A percentile compares a stretch with the other conserved stretches of the same genome.
Evolutionary conservation across 768 basidiomycete genomes (phyloP).

Genomic region (Dioszegia aurantiaca): DNA sequence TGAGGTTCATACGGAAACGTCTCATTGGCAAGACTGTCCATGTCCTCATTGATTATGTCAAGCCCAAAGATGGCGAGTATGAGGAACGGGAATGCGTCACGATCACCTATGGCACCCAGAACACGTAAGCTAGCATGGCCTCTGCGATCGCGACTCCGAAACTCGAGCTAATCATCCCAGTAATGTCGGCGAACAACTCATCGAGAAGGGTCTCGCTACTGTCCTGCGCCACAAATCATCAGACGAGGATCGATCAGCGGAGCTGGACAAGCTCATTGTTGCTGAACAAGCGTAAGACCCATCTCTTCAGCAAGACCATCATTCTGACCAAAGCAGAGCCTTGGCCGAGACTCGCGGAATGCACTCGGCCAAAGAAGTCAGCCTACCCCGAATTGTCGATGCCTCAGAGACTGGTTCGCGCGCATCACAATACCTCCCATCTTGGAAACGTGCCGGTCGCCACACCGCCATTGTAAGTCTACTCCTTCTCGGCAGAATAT

Average conservation of each 20-base stretch:
- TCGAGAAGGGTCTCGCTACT: constrained; percentile 87
- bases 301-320: constrained; percentile 4
- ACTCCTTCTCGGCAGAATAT: not conserved
- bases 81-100: constrained; percentile 92
- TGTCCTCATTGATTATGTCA: constrained; percentile 73
- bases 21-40: constrained; percentile 66
- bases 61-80: constrained; percentile 86
- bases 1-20: constrained; percentile 74
- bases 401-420: constrained; percentile 79
- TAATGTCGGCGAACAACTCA: constrained; percentile 85
- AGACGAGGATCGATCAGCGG: constrained; percentile 92
- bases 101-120: constrained; percentile 75
- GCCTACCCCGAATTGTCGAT: constrained; percentile 76
- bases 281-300: constrained; percentile 80
- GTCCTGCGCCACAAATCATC: constrained; percentile 89
- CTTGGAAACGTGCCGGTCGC: constrained; percentile 83
- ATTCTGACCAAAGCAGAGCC: constrained; percentile 60
- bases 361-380: constrained; percentile 86
- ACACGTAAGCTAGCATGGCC: constrained; percentile 59
- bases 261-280: constrained; percentile 91
- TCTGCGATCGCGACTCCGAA: constrained; percentile 7
- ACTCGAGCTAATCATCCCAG: no score
- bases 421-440: constrained; percentile 80
- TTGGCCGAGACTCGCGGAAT: constrained; percentile 73
- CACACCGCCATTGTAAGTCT: constrained; percentile 63